These are phyloP conservation scores for Ascoidea tarda DNA, from an alignment of 805 yeast genomes.

Conservation along the genomic window DNA sequence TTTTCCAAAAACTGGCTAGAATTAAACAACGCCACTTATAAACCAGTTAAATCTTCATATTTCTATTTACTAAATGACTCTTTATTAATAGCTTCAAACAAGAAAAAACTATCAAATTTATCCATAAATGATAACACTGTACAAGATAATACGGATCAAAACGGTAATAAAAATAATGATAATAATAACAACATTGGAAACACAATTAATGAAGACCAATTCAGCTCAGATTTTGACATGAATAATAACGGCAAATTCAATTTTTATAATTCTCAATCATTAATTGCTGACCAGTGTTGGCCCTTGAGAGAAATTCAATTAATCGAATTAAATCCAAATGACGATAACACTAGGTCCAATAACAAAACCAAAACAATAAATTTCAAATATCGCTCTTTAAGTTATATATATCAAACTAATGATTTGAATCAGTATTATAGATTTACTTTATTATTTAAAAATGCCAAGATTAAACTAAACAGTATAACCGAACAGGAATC, in stretches of 20 bases:
- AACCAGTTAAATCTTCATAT: conserved; percentile 63
- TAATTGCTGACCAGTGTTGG: conserved; percentile 70
- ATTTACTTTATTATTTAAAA: conserved; percentile 38
- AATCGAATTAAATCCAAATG: conserved; percentile 20
- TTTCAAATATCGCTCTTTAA: conserved; percentile 30
- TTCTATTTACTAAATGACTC: conserved; percentile 68
- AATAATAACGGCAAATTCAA: conserved; percentile 1
- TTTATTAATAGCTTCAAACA: conserved; percentile 57
- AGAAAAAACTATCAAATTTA: conserved; percentile 16
- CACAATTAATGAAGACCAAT: not conserved
- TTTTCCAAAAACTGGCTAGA: conserved; percentile 83
- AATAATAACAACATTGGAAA: not conserved
- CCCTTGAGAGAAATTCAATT: conserved; percentile 49
- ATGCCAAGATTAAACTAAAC: conserved; percentile 46
- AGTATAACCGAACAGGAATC: conserved; percentile 39
- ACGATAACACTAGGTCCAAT: conserved; percentile 12
- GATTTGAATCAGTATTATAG: conserved; percentile 40
- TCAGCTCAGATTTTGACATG: not conserved
- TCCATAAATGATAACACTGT: conserved; percentile 11
- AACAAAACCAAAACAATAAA: conserved; percentile 22
- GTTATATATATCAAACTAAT: conserved; percentile 49
- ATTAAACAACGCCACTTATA: conserved; percentile 73
- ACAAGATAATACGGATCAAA: conserved; percentile 14
- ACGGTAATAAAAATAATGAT: too few species aligned
- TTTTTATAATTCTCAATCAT: conserved; percentile 21